Evolutionary conservation across 306 rosid genomes (phyloP).

Genomic region (Rubus parviflorus): DNA sequence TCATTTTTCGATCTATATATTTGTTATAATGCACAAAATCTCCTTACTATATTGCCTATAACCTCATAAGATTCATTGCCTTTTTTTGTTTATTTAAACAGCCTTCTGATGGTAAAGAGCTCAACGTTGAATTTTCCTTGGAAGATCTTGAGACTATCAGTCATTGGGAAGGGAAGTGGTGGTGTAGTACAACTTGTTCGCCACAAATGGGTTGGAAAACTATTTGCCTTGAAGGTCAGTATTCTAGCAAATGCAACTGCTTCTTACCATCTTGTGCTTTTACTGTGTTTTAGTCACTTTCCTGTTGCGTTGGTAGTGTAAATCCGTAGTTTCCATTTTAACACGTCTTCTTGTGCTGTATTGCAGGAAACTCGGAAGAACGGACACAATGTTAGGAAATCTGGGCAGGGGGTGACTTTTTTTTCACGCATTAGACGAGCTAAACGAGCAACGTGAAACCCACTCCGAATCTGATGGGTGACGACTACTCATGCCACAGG

Average conservation of each 20-base stretch:
- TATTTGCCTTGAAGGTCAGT: conserved; percentile 92
- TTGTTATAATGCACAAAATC: neutral
- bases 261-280: conserved; percentile 17
- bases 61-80: neutral
- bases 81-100: conserved; percentile 39
- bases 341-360: too few relatives aligned
- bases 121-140: conserved; percentile 64
- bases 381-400: too few relatives aligned
- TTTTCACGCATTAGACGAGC: too few relatives aligned
- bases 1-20: neutral
- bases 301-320: too few relatives aligned
- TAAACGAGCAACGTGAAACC: too few relatives aligned
- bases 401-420: accelerated
- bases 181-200: conserved; percentile 98
- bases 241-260: neutral
- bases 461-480: too few relatives aligned
- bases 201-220: conserved; percentile 87
- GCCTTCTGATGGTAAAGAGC: conserved; percentile 74
- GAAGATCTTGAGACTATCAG: conserved; percentile 91
- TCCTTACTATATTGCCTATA: neutral
- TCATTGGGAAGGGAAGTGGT: conserved; percentile 94
- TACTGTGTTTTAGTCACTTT: neutral
- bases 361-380: too few relatives aligned
- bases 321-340: too few relatives aligned
- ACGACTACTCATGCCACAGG: too few relatives aligned